Conservation (phyloP, 2,329 filamentous ascomycete genomes). For the Onygenales sp. region DNA sequence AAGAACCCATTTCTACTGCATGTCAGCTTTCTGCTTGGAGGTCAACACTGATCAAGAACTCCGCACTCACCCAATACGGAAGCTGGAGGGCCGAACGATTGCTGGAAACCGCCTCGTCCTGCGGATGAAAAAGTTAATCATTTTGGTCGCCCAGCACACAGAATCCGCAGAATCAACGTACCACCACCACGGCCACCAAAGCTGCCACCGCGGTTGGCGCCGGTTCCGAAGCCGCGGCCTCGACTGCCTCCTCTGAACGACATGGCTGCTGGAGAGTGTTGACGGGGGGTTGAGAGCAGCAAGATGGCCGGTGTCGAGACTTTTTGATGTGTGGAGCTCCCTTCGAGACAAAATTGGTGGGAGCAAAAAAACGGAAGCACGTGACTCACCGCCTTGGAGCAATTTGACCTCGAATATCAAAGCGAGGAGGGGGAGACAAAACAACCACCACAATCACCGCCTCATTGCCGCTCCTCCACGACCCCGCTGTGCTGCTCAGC, state of each 20-base stretch:
- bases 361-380: constrained; percentile 10
- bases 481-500: too few relatives aligned
- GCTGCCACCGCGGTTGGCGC: constrained; percentile 43
- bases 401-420: background rate
- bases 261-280: constrained; percentile 36
- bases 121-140: constrained; percentile 23
- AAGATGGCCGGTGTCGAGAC: background rate
- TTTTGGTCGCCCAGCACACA: constrained; percentile 16
- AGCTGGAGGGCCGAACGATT: constrained; percentile 54
- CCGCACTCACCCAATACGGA: constrained; percentile 44
- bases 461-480: background rate
- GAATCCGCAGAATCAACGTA: constrained; percentile 17
- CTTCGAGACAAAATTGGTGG: constrained; percentile 4
- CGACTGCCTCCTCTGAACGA: constrained; percentile 54
- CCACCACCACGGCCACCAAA: constrained; percentile 35
- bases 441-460: background rate
- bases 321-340: background rate
- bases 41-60: constrained; percentile 1
- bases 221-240: constrained; percentile 39
- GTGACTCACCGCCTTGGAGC: constrained; percentile 12
- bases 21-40: constrained; percentile 20
- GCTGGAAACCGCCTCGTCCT: constrained; percentile 55
- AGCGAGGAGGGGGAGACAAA: background rate
- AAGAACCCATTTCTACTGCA: constrained; percentile 72
- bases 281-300: background rate